phyloP scores from a whole-genome alignment of 169 alveolate genomes.

The Plasmodium cynomolgi region DNA sequence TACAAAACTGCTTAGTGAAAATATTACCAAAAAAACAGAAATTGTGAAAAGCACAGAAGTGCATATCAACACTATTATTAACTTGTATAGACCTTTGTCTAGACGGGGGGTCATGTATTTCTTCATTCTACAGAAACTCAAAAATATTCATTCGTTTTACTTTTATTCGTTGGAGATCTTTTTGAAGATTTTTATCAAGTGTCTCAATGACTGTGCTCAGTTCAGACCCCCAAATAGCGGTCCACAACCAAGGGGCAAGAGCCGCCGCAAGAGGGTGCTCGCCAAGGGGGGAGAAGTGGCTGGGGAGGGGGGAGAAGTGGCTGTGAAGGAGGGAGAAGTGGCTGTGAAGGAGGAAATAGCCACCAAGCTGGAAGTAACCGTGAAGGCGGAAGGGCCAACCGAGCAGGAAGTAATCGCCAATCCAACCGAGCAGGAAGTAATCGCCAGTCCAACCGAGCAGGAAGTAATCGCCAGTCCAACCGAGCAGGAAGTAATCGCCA shows the following conservation, averaged over 20 bases:
- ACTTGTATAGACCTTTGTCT: conserved; percentile 96
- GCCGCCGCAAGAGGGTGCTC: conserved; percentile 11
- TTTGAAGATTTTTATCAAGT: conserved; percentile 94
- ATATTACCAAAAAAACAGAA: conserved; percentile 94
- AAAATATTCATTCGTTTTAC: conserved; percentile 62
- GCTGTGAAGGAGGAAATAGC: no score
- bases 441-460: no score
- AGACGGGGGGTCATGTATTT: conserved; percentile 93
- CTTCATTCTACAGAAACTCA: conserved; percentile 92
- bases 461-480: no score
- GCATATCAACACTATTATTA: conserved; percentile 93
- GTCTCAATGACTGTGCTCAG: conserved; percentile 93
- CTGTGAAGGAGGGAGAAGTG: neutral
- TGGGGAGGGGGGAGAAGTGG: neutral
- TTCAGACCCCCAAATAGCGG: conserved; percentile 67
- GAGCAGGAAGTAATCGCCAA: no score
- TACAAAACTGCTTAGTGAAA: conserved; percentile 94
- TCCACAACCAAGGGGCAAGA: conserved; percentile 76
- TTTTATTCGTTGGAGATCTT: conserved; percentile 95
- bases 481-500: neutral
- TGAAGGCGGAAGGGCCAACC: no score
- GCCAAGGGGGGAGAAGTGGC: conserved; percentile 21
- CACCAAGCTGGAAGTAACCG: no score
- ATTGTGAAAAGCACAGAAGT: conserved; percentile 95
- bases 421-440: no score